Evolutionary conservation across 768 basidiomycete species (phyloP).

Genomic region (Mycena indigotica): DNA sequence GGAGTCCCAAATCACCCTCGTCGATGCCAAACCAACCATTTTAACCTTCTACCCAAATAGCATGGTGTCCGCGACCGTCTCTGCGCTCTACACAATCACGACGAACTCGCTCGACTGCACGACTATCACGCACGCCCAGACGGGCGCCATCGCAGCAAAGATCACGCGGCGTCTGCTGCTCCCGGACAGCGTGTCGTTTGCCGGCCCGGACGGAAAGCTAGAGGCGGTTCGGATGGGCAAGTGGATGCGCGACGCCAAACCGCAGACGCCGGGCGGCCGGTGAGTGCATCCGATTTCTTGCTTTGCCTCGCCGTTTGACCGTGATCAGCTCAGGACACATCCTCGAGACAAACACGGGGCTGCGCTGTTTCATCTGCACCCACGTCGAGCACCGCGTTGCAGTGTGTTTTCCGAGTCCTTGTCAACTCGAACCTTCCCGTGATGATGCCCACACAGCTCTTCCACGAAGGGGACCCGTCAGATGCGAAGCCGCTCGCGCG

Average conservation of each 20-base stretch:
- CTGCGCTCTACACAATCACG: background rate
- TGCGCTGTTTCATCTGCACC: background rate
- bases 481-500: background rate
- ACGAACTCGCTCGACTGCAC: background rate
- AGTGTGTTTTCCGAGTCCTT: background rate
- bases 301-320: too few species aligned
- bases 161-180: background rate
- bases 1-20: background rate
- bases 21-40: background rate
- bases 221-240: background rate
- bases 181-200: background rate
- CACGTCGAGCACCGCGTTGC: background rate
- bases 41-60: background rate
- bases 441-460: background rate
- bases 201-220: background rate
- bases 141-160: background rate
- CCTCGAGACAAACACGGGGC: background rate
- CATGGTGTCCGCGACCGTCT: background rate
- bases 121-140: background rate
- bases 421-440: too few species aligned
- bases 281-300: too few species aligned
- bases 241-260: background rate
- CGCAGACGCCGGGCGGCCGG: background rate
- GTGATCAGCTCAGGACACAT: background rate
- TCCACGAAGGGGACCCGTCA: background rate